Evolutionary conservation across 257 asterid species (phyloP).

Genomic region (Gentiana straminea): DNA sequence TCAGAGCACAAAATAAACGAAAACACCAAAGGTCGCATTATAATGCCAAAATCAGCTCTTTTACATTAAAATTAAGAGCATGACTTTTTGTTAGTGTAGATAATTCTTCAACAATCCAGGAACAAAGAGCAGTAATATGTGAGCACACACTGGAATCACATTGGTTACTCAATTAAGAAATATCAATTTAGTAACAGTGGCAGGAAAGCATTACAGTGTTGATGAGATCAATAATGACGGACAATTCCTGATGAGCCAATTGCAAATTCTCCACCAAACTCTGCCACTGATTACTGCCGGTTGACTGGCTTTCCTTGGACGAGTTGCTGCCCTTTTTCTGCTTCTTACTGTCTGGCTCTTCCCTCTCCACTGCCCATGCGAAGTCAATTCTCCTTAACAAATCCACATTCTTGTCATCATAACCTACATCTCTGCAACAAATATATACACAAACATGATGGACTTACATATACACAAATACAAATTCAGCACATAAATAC

Average conservation of each 20-base stretch:
- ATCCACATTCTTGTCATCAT: slow-evolving; percentile 65
- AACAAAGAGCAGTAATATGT: no score
- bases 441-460: slow-evolving; percentile 3
- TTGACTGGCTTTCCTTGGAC: slow-evolving; percentile 16
- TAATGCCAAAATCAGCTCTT: no score
- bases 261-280: slow-evolving; percentile 80
- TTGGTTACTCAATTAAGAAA: no score
- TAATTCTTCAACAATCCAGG: no score
- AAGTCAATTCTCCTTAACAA: slow-evolving; percentile 82
- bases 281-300: slow-evolving; percentile 47
- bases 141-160: no score
- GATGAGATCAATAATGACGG: slow-evolving; percentile 88
- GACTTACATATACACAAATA: background rate
- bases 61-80: no score
- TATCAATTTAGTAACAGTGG: background rate
- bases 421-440: slow-evolving; percentile 59
- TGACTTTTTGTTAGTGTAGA: no score
- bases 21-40: no score
- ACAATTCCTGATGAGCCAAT: slow-evolving; percentile 93
- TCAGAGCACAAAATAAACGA: no score
- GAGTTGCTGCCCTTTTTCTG: slow-evolving; percentile 43
- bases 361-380: slow-evolving; percentile 93
- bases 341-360: slow-evolving; percentile 71
- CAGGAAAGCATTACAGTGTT: slow-evolving; percentile 44
- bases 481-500: background rate